A percentile compares a stretch with the other conserved stretches of the same genome.
These are phyloP conservation scores for Tolypocladium pustulatum DNA, from an alignment of 2,329 filamentous ascomycete genomes.

Conservation along the genomic window DNA sequence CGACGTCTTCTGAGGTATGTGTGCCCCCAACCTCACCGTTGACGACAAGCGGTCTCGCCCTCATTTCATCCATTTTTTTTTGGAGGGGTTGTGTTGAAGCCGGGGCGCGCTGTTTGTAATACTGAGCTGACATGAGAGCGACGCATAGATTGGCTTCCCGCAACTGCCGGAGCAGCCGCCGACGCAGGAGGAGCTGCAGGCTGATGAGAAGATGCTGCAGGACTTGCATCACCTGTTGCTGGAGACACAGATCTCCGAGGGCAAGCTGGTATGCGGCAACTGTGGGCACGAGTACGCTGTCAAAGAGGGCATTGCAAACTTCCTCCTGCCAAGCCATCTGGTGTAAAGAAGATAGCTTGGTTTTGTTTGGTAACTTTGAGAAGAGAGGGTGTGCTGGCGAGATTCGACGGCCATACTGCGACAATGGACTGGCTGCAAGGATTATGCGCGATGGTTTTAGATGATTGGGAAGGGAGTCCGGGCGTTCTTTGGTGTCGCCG, in stretches of 20 bases:
- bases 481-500: background rate
- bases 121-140: background rate
- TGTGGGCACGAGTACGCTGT: conserved; percentile 92
- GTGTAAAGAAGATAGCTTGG: conserved; percentile 34
- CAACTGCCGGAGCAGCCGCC: conserved; percentile 56
- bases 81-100: background rate
- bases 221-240: conserved; percentile 76
- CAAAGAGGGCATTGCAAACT: conserved; percentile 94
- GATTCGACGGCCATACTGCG: background rate
- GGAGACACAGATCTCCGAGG: conserved; percentile 82
- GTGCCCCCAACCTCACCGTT: background rate
- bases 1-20: conserved; percentile 65
- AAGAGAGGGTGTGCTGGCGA: background rate
- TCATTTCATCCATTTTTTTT: background rate
- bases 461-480: background rate
- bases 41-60: background rate
- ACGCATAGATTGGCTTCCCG: conserved; percentile 63
- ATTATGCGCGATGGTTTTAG: background rate
- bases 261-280: conserved; percentile 79
- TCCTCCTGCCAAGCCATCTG: conserved; percentile 84
- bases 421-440: background rate
- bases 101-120: background rate
- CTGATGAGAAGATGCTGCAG: conserved; percentile 58
- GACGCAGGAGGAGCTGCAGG: conserved; percentile 48
- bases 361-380: background rate